These are phyloP conservation scores for Penicillium sp. DNA, from an alignment of 2,329 filamentous ascomycete genomes.

Conservation along the genomic window DNA sequence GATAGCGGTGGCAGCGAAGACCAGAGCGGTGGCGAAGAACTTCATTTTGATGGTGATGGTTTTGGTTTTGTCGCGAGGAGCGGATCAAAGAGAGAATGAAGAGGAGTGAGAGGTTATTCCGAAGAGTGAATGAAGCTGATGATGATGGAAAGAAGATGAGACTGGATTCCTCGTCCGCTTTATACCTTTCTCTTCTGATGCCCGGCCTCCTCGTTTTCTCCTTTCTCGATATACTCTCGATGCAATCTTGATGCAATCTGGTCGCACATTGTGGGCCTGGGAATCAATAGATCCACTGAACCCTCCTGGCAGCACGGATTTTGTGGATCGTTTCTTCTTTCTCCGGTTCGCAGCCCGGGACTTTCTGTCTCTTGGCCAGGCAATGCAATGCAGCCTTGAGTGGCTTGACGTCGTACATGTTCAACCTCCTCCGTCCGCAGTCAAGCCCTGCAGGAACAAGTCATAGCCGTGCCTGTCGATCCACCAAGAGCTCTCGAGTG, in stretches of 20 bases:
- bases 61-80: neutral
- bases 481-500: neutral
- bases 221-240: constrained; percentile 2
- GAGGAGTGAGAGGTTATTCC: constrained; percentile 1
- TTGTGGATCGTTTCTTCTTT: constrained; percentile 6
- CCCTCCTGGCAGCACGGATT: constrained; percentile 2
- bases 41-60: constrained; percentile 30
- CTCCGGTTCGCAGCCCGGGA: neutral
- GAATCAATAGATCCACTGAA: constrained; percentile 9
- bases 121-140: constrained; percentile 10
- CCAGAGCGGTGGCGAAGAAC: constrained; percentile 30
- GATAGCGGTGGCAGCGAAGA: constrained; percentile 30
- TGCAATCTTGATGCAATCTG: constrained; percentile 1
- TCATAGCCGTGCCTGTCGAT: constrained; percentile 13
- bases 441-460: constrained; percentile 6
- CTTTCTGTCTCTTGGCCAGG: neutral
- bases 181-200: constrained; percentile 18
- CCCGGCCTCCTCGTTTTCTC: neutral
- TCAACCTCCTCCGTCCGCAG: neutral
- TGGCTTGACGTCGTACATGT: constrained; percentile 7
- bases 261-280: neutral
- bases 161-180: constrained; percentile 17
- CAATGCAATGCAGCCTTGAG: neutral
- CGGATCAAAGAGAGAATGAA: constrained; percentile 5
- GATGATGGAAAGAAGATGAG: constrained; percentile 12